Base-by-base conservation (phyloP, 2,329 filamentous ascomycete species). In the Capronia coronata region DNA sequence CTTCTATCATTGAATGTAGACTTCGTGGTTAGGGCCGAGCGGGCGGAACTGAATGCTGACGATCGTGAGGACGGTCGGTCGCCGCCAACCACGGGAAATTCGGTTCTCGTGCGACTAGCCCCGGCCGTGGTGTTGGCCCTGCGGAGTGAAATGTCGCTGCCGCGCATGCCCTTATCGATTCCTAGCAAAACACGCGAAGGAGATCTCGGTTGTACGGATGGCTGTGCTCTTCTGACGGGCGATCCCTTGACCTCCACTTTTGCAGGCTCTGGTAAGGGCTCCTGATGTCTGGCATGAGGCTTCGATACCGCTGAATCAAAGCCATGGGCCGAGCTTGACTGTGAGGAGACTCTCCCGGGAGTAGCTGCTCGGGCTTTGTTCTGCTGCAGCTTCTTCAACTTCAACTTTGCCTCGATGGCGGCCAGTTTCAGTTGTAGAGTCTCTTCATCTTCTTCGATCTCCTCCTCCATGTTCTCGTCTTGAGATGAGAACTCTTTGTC, bases 371-470 rank as follows among this genome's bases (percentile, higher is more conserved):
- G 79, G 19, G 63, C 63, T 52, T 65, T 78, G 68, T 63, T 72
- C 55, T 83, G 83, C 65, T 93, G 86, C 11, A 97, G 71, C 63
- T 84, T 89, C 68, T 96, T 97, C 57, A 97, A 68, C 67, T 84
- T 93, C 45, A 97, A 70, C 52, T 85, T 83, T 5, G 90, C 88
- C 67, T 97, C 84, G 51, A 98, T 94, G 48, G 87, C 88, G 57
- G 90, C 83, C 3, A 97, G 72, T 65, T 94, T 83, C 55, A 98
- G 71, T 63, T 94, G 81, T 27, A 97, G 70, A 1, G 82, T 94
- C 71, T 97, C 90, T 66, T 96, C 91, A 59, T 94, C 90, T 5
- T 94, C 79, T n/a, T 80, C 77, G 7, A 76, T 85, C 3, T 87
- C 84, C 0, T 83, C 80, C 8, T 81, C 76, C 3, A 71, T 71